Conservation (phyloP, 306 rosid genomes). For the Fagus sylvatica region DNA sequence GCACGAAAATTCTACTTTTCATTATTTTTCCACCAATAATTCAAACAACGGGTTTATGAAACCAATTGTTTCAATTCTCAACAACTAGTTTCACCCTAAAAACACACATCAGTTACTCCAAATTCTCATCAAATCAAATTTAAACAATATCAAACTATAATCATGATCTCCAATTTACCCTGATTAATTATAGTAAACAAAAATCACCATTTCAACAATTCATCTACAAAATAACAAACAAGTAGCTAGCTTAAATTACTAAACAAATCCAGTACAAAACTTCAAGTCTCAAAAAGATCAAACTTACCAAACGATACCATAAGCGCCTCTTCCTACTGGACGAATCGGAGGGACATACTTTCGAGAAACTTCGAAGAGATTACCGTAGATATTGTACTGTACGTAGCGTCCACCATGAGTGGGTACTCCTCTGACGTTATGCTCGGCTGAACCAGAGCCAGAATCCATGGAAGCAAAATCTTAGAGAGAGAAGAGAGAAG, state of each 20-base stretch:
- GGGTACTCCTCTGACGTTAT: slow-evolving; percentile 54
- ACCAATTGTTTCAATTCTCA: not conserved
- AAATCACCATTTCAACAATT: not conserved
- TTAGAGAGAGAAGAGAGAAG: too few species aligned
- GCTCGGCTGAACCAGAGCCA: slow-evolving; percentile 47
- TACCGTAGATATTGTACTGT: slow-evolving; percentile 87
- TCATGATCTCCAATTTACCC: not conserved
- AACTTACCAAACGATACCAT: slow-evolving; percentile 88
- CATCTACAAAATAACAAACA: not conserved
- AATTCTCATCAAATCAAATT: not conserved
- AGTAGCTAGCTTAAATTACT: not conserved
- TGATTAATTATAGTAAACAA: not conserved
- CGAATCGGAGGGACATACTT: slow-evolving; percentile 93
- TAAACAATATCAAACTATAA: not conserved
- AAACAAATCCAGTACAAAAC: not conserved
- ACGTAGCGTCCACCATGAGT: slow-evolving; percentile 79
- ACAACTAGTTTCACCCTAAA: not conserved
- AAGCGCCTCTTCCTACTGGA: slow-evolving; percentile 96
- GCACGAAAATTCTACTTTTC: not conserved
- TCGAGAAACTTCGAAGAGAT: slow-evolving; percentile 81
- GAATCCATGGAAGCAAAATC: slow-evolving; percentile 24
- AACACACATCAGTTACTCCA: not conserved
- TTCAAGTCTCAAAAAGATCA: not conserved
- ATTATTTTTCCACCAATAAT: not conserved
- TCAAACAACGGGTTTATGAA: not conserved